Evolutionary conservation across 2,329 filamentous ascomycete genomes (phyloP), one percentile per base, ranked within the genome.

Genomic region (Ascosphaera acerosa): DNA sequence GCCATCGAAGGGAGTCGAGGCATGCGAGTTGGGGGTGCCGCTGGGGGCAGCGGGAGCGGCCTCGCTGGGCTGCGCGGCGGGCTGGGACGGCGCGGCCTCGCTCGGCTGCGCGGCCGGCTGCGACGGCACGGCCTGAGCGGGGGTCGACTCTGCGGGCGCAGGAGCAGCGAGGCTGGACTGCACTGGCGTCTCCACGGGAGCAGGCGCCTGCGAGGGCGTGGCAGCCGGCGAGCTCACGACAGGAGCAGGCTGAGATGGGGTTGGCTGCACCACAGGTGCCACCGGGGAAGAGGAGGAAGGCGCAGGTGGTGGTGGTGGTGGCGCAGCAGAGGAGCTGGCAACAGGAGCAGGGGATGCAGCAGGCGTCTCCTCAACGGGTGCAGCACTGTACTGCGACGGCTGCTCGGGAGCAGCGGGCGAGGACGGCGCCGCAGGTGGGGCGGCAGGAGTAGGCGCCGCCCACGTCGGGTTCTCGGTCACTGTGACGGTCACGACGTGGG

Each of bases 401-500:
- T 34, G 32, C 7, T 38, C 34, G 14, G 27, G 20, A 29, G 30
- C 15, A 15, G 33, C 27, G 10, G 35, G 10, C 19, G 32, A n/a
- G 23, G 18, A 20, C 10, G 34, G 26, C 4, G 32, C 18, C 14
- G 33, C 29, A 12, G 35, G 31, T 9, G 34, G 19, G n/a, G 34
- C 18, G 18, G 33, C 15, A 18, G 29, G 9, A 19, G 33, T 4
- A 22, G 15, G 10, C n/a, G 32, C 26, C 7, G 10, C n/a, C 25
- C 18, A 19, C 4, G 22, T 25, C 15, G 33, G 18, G 30, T 14
- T 20, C 10, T 35, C 33, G 19, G 48, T 44, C 33, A 53, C 45
- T 18, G 44, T 47, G 35, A 42, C 40, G 16, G 46, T 39, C 4
- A 46, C 38, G 3, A 44, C 35, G 18, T 41, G 43, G 2, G 39